Evolutionary conservation across 1,139 yeast genomes (phyloP), one percentile per base, ranked within the genome.

Genomic region (Diutina sp.): DNA sequence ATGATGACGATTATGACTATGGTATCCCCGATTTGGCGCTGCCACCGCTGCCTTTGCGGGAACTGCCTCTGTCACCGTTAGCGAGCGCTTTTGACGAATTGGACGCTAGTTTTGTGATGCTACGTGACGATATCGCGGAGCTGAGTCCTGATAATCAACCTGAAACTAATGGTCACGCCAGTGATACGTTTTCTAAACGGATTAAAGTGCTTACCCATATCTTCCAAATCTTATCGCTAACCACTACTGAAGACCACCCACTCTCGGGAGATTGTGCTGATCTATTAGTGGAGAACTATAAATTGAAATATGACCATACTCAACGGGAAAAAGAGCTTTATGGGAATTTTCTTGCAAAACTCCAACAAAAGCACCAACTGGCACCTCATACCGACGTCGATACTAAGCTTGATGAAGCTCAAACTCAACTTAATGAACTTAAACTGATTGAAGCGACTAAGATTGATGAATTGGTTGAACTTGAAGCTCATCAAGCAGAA

Each of bases 191-290:
- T 28, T 60, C 62, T 35, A 60, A 57, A 38, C 41, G 53, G 12
- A 68, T 89, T 41, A 83, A 84, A 21, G 79, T 79, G n/a, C 74
- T 90, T 8, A 84, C 82, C 63, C 85, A 84, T 61, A 77, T 88
- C 1, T 76, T 75, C 82, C 61, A 84, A 80, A 32, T 83, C 6
- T 65, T 76, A 14, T 74, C 79, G 16, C 65, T 83, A 9, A 85
- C 85, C 60, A 85, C 86, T 56, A 90, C 85, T 59, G 78, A 91
- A n/a, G 95, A 89, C 60, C 79, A 88, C 64, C 99, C 99, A 0
- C 81, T 95, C 16, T 91, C 98, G 63, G 76, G 77, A 44, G 98
- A 91, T 55, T 93, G 99, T 67, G 88, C 95, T 3, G 82, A 78
- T 52, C 66, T 79, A 35, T 68, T 91, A 38, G 74, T 87, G 4